These are phyloP conservation scores for Aspergillus sp. DNA, from an alignment of 2,329 filamentous ascomycete genomes.

Conservation along the genomic window DNA sequence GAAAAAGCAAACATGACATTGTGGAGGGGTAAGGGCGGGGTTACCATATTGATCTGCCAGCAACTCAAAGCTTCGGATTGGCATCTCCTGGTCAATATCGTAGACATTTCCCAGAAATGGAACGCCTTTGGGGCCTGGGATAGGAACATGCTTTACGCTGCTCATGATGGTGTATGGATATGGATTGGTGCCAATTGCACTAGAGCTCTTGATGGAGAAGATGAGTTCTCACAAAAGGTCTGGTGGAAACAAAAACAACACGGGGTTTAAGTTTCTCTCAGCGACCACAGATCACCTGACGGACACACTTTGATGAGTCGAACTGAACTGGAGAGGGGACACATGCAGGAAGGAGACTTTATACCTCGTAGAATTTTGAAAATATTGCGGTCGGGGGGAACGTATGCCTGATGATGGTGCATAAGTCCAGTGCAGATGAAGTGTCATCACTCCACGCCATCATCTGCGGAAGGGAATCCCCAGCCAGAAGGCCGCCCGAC, in stretches of 20 bases:
- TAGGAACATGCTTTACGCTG: constrained; percentile 36
- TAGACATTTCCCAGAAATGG: constrained; percentile 67
- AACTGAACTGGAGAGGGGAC: too few species aligned
- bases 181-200: too few species aligned
- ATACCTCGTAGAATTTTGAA: too few species aligned
- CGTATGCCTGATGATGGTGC: not conserved
- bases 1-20: not conserved
- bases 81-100: constrained; percentile 63
- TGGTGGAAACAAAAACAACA: not conserved
- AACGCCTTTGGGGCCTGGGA: constrained; percentile 65
- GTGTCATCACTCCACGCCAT: not conserved
- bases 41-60: constrained; percentile 68
- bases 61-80: constrained; percentile 56
- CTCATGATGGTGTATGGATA: constrained; percentile 17
- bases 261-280: not conserved
- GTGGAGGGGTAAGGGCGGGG: constrained; percentile 16
- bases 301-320: not conserved
- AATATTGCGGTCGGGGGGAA: too few species aligned
- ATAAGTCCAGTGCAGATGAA: not conserved
- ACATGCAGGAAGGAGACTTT: not conserved
- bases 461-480: not conserved
- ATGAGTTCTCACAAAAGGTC: not conserved
- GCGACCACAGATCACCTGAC: not conserved
- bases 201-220: too few species aligned
- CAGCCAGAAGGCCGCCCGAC: not conserved